These are phyloP conservation scores for Globisporangium camurandrum DNA, from an alignment of 352 stramenopile genomes.

Conservation along the genomic window DNA sequence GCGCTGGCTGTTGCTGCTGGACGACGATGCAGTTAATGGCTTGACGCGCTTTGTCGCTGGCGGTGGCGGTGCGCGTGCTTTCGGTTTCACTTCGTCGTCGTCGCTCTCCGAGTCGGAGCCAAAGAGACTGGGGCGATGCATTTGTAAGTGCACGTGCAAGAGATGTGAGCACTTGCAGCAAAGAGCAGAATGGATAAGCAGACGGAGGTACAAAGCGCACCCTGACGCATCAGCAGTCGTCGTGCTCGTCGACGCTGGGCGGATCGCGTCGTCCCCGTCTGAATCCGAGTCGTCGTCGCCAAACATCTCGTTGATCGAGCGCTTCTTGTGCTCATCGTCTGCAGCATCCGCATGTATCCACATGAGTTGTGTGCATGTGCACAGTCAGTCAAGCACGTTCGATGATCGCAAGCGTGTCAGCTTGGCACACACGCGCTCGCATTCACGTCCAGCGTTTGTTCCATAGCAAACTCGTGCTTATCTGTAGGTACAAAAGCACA, in stretches of 20 bases:
- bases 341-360: slow-evolving; percentile 1
- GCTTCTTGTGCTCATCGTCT: slow-evolving; percentile 81
- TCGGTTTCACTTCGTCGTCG: slow-evolving; percentile 42
- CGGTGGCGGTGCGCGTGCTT: slow-evolving; percentile 34
- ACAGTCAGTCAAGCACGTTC: not conserved
- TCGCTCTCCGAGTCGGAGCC: slow-evolving; percentile 85
- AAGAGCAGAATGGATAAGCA: not conserved
- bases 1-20: slow-evolving; percentile 3
- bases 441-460: not conserved
- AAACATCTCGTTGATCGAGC: slow-evolving; percentile 86
- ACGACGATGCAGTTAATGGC: slow-evolving; percentile 9
- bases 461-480: too few relatives aligned
- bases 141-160: not conserved
- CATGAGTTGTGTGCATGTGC: not conserved
- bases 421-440: too few relatives aligned
- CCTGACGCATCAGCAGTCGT: slow-evolving; percentile 68
- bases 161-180: not conserved
- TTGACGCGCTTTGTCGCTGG: slow-evolving; percentile 53
- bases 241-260: slow-evolving; percentile 26
- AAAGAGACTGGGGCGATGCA: slow-evolving; percentile 41
- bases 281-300: slow-evolving; percentile 77
- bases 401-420: not conserved
- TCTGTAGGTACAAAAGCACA: not conserved
- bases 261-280: slow-evolving; percentile 47
- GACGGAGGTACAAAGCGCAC: too few relatives aligned